Evolutionary conservation across 495 filamentous ascomycete genomes (phyloP).

Genomic region (Daldinia loculata): DNA sequence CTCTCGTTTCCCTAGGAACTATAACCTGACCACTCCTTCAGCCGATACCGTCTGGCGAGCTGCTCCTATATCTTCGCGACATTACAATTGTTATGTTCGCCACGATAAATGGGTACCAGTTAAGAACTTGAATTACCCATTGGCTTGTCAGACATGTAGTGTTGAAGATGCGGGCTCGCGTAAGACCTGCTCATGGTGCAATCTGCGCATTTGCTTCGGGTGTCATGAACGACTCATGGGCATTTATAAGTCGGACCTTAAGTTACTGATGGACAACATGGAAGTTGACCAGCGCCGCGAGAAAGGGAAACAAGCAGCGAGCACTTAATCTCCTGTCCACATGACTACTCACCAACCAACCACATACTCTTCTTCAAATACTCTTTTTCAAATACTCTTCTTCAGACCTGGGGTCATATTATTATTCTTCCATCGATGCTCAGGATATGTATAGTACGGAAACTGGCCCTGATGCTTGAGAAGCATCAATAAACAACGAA

Average conservation of each 20-base stretch:
- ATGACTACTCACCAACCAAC: background rate
- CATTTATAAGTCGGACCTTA: constrained; percentile 33
- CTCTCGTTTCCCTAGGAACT: constrained; percentile 38
- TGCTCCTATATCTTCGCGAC: constrained; percentile 27
- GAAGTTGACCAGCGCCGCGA: constrained; percentile 20
- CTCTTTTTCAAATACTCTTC: background rate
- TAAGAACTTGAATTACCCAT: constrained; percentile 40
- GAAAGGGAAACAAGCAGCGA: constrained; percentile 29
- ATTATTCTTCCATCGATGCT: background rate
- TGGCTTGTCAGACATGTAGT: constrained; percentile 44
- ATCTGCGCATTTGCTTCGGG: constrained; percentile 40
- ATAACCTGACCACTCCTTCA: background rate
- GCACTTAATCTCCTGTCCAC: background rate
- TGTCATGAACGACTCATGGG: constrained; percentile 37
- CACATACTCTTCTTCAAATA: background rate
- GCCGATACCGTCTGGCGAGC: constrained; percentile 36
- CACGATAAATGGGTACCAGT: constrained; percentile 34
- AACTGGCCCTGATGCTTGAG: background rate
- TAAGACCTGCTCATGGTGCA: constrained; percentile 39
- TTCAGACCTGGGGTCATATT: background rate
- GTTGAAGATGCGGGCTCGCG: constrained; percentile 35
- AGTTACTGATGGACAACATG: constrained; percentile 35
- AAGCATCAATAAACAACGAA: background rate
- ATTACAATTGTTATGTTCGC: constrained; percentile 35
- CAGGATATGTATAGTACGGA: background rate